A percentile compares a stretch with the other conserved stretches of the same genome.
Conservation (phyloP, 2,329 filamentous ascomycete genomes). For the Penicillium sp. region DNA sequence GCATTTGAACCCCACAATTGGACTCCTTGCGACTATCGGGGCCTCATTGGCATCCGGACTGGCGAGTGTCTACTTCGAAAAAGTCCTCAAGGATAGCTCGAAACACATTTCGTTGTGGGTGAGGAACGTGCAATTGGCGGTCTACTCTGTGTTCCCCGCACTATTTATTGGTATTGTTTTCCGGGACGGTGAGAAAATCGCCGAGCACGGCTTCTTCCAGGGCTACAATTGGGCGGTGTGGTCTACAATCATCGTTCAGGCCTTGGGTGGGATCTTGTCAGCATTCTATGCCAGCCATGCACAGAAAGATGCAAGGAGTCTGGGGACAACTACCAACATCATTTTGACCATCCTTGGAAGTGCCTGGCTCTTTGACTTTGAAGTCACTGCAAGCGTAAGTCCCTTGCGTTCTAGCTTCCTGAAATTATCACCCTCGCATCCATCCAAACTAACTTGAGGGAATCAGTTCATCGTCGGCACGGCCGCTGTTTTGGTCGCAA, state of each 20-base stretch:
- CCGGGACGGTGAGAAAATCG: slow-evolving; percentile 82
- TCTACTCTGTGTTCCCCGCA: slow-evolving; percentile 90
- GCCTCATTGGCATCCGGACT: slow-evolving; percentile 80
- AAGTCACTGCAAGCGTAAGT: slow-evolving; percentile 71
- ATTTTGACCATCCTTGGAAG: slow-evolving; percentile 83
- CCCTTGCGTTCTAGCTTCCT: slow-evolving; percentile 1
- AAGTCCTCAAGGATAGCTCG: slow-evolving; percentile 83
- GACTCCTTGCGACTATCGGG: slow-evolving; percentile 73
- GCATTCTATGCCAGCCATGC: slow-evolving; percentile 79
- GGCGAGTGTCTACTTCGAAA: slow-evolving; percentile 71
- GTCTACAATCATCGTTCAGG: slow-evolving; percentile 79
- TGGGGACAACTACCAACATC: slow-evolving; percentile 90
- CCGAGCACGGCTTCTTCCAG: slow-evolving; percentile 84
- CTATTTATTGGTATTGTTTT: slow-evolving; percentile 82
- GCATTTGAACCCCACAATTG: slow-evolving; percentile 75
- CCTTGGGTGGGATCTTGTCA: slow-evolving; percentile 79
- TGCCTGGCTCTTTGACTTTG: slow-evolving; percentile 80
- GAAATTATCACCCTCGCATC: background rate
- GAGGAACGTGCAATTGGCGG: slow-evolving; percentile 89
- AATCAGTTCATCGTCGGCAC: slow-evolving; percentile 80
- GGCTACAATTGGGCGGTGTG: slow-evolving; percentile 94
- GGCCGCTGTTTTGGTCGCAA: slow-evolving; percentile 73
- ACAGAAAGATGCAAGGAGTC: slow-evolving; percentile 91
- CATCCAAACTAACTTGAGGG: slow-evolving; percentile 10
- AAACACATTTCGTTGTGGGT: slow-evolving; percentile 82